A percentile compares a stretch with the other conserved stretches of the same genome.
phyloP scores from a whole-genome alignment of 805 yeast genomes.

The Lachancea meyersii region DNA sequence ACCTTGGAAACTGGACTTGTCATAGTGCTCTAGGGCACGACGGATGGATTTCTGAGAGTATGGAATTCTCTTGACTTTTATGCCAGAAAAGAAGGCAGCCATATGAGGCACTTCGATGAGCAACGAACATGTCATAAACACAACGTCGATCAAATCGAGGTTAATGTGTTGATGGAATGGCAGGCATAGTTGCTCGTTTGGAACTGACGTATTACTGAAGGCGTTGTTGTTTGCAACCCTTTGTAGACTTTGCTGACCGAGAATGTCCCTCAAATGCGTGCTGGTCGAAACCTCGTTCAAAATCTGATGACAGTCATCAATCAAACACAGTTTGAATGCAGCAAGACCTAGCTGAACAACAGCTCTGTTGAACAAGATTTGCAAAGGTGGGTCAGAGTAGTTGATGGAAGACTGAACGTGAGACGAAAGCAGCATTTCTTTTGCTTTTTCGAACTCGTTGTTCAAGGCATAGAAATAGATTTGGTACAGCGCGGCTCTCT shows the following conservation, averaged over 20 bases:
- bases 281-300: constrained; percentile 84
- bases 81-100: constrained; percentile 59
- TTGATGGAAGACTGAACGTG: constrained; percentile 80
- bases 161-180: constrained; percentile 99
- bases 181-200: constrained; percentile 59
- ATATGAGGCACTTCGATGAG: constrained; percentile 87
- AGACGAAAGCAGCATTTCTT: constrained; percentile 81
- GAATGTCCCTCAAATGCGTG: constrained; percentile 78
- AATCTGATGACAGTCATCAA: constrained; percentile 79
- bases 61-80: constrained; percentile 54
- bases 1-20: constrained; percentile 90
- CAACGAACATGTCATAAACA: constrained; percentile 82
- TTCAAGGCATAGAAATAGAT: constrained; percentile 89
- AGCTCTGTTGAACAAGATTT: constrained; percentile 90
- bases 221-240: constrained; percentile 51
- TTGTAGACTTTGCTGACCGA: constrained; percentile 81
- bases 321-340: constrained; percentile 86
- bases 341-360: constrained; percentile 92
- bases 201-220: constrained; percentile 25
- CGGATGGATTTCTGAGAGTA: constrained; percentile 75
- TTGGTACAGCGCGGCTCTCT: constrained; percentile 77
- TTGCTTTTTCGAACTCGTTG: constrained; percentile 75
- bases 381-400: constrained; percentile 77
- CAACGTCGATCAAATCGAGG: constrained; percentile 89
- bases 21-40: constrained; percentile 85